Percentiles rank a stretch among this genome's conserved stretches.
These are phyloP conservation scores for Aspergillus baeticus DNA, from an alignment of 495 filamentous ascomycete species.

Conservation along the genomic window DNA sequence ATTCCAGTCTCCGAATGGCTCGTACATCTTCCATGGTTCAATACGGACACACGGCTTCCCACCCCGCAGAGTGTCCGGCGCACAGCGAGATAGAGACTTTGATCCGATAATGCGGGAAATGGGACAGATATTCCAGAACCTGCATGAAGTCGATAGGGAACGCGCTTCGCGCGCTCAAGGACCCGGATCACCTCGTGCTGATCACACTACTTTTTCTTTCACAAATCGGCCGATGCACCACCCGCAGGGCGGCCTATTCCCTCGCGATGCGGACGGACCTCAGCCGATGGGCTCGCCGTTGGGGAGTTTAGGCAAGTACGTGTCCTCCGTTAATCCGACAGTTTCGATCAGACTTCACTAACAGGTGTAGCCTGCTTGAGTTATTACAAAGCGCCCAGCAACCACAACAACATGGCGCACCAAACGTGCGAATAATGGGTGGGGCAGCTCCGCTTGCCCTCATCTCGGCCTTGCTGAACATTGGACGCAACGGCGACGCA, in stretches of 20 bases:
- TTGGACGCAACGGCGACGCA: slow-evolving; percentile 71
- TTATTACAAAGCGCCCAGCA: slow-evolving; percentile 24
- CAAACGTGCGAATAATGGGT: slow-evolving; percentile 23
- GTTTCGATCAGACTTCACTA: neutral
- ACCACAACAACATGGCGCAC: slow-evolving; percentile 12
- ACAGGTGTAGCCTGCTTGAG: slow-evolving; percentile 29
- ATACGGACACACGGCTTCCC: slow-evolving; percentile 28
- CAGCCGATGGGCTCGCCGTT: slow-evolving; percentile 28
- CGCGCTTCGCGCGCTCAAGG: slow-evolving; percentile 2
- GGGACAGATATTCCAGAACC: slow-evolving; percentile 30
- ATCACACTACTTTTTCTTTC: slow-evolving; percentile 1
- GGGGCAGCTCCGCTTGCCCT: slow-evolving; percentile 32
- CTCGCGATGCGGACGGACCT: slow-evolving; percentile 34
- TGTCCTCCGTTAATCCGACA: neutral
- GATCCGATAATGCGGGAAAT: slow-evolving; percentile 30
- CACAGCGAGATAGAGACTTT: slow-evolving; percentile 13
- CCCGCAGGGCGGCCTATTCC: slow-evolving; percentile 25
- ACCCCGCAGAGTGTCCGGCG: slow-evolving; percentile 16
- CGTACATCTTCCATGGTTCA: slow-evolving; percentile 39
- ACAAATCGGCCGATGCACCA: slow-evolving; percentile 2
- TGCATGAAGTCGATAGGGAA: slow-evolving; percentile 27
- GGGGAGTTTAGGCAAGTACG: slow-evolving; percentile 37
- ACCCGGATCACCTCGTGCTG: neutral
- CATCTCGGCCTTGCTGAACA: slow-evolving; percentile 53
- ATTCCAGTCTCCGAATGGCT: slow-evolving; percentile 47